Conservation (phyloP, 1,284 basidiomycete genomes). For the Golubevia sp. region DNA sequence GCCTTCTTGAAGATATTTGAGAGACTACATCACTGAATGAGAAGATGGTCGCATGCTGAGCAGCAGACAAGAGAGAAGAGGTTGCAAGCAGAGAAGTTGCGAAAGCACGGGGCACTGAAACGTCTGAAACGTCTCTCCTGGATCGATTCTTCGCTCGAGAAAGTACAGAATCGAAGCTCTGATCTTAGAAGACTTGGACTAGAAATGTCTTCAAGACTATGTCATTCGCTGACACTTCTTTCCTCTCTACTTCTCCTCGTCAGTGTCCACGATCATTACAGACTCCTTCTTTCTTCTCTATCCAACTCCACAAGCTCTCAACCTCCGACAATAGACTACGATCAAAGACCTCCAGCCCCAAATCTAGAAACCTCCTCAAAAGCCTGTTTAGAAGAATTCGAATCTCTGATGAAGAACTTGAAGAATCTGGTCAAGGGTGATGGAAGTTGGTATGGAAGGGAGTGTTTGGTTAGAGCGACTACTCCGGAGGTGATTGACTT, state of each 20-base stretch:
- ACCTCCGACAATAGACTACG: slow-evolving; percentile 34
- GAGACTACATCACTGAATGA: too few relatives aligned
- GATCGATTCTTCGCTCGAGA: too few relatives aligned
- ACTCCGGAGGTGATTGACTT: slow-evolving; percentile 28
- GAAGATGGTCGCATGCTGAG: too few relatives aligned
- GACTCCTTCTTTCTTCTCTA: slow-evolving; percentile 22
- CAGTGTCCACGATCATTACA: slow-evolving; percentile 36
- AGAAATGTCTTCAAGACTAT: too few relatives aligned
- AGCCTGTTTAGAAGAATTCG: slow-evolving; percentile 27
- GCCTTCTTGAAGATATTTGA: too few relatives aligned
- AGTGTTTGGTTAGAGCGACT: slow-evolving; percentile 31
- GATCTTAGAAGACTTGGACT: too few relatives aligned
- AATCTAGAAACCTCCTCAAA: slow-evolving; percentile 27
- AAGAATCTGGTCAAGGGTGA: slow-evolving; percentile 16
- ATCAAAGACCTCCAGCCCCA: slow-evolving; percentile 23
- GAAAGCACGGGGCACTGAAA: too few relatives aligned
- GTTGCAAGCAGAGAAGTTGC: too few relatives aligned
- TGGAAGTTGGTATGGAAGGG: slow-evolving; percentile 13
- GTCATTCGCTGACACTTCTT: too few relatives aligned
- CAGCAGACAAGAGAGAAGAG: too few relatives aligned
- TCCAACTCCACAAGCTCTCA: not conserved
- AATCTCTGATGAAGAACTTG: slow-evolving; percentile 18
- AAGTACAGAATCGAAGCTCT: too few relatives aligned
- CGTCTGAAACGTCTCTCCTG: too few relatives aligned
- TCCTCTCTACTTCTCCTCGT: not conserved